Base-by-base conservation (phyloP, 1,139 yeast genomes). In the Yamadazyma trypodendri region DNA sequence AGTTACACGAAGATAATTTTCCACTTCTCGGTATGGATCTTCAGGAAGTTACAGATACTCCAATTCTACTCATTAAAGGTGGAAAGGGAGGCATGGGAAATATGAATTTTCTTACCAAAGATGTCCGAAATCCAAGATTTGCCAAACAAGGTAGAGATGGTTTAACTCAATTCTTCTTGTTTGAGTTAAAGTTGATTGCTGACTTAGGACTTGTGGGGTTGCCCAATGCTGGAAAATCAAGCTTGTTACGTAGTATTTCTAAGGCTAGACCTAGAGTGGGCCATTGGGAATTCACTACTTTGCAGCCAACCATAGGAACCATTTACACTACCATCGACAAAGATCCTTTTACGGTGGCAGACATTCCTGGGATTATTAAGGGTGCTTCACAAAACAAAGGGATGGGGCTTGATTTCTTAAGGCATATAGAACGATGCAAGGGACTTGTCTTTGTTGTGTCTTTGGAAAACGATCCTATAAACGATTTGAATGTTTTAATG, bases 201-300 rank as follows among this genome's bases (percentile, higher is more conserved):
- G 97, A 92, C 58, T 63, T 92, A 43, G 98, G 97, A 0, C 68
- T 92, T 9, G 96, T 92, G 16, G 98, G 98, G 0, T 67, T 92
- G 20, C 98, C 98, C 1, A 92, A 92, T 59, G 97, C 97, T 4
- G 98, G 98, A 1, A 92, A 92, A 57, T 87, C 96, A 2, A 88
- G 97, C 0, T 68, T 92, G 23, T 62, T 92, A 34, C 67, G 95
- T 39, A 90, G 95, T n/a, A 88, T 92, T 15, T 87, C 96, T 0
- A 76, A 79, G 41, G 97, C 98, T 0, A 72, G 83, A 41, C 97
- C 98, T 1, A 68, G 89, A 42, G 88, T 92, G 10, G 98, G 97
- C 0, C 95, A 89, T 58, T 92, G 97, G 97, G 95, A 86, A 55
- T 92, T 92, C 56, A 92, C 98, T 0, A 92, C 98, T 1, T 65